These are phyloP conservation scores for Echium plantagineum DNA, from an alignment of 257 asterid species.

Conservation along the genomic window DNA sequence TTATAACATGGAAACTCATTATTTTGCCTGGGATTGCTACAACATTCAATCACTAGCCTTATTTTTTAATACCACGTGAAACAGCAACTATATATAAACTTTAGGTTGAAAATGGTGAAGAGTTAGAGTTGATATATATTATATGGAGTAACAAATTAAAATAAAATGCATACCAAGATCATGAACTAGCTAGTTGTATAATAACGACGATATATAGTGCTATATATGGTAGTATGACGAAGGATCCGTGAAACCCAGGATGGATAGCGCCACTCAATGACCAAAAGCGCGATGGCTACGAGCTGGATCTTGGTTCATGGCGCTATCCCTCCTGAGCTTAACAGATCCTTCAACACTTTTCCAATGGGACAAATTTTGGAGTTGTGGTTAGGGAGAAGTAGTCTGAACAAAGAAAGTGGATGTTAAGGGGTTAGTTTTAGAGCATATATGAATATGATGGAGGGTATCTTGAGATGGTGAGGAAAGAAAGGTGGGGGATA, in stretches of 20 bases:
- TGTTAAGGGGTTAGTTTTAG: neutral
- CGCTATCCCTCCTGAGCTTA: conserved; percentile 99
- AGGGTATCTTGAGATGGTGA: conserved; percentile 15
- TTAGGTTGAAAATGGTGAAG: neutral
- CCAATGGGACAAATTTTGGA: no score
- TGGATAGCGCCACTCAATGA: conserved; percentile 58
- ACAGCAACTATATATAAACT: neutral
- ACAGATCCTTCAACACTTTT: conserved; percentile 41
- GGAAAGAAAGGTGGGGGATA: conserved; percentile 14
- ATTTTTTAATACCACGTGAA: conserved; percentile 1
- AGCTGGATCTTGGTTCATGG: conserved; percentile 18
- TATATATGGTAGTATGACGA: conserved; percentile 30
- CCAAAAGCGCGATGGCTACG: neutral
- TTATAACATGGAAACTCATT: conserved; percentile 8
- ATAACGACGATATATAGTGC: no score
- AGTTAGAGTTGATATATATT: no score
- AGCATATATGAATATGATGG: neutral
- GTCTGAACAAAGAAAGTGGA: neutral
- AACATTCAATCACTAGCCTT: neutral
- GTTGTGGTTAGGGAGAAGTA: neutral
- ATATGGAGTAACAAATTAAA: neutral
- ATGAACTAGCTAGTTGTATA: neutral
- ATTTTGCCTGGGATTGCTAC: conserved; percentile 16
- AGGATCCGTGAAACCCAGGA: conserved; percentile 80
- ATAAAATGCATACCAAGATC: conserved; percentile 7